These are phyloP conservation scores for Candida sanyaensis DNA, from an alignment of 1,139 yeast species.

Conservation along the genomic window DNA sequence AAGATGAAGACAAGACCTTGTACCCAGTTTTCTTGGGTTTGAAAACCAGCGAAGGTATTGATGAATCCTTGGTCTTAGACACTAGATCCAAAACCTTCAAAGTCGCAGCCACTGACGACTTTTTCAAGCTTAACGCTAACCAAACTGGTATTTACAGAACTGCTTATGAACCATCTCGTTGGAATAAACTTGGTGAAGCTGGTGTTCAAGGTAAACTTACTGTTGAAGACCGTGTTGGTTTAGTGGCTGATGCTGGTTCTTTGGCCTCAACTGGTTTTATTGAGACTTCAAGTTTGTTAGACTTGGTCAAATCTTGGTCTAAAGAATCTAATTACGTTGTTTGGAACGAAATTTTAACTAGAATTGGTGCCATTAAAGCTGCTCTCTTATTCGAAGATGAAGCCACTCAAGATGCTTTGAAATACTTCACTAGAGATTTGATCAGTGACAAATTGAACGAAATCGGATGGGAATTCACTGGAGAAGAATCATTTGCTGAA, in stretches of 20 bases:
- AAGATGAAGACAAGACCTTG: constrained; percentile 58
- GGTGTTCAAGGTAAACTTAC: constrained; percentile 66
- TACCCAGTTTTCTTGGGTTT: constrained; percentile 86
- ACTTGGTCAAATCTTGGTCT: constrained; percentile 68
- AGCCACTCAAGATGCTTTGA: constrained; percentile 55
- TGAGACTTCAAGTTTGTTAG: constrained; percentile 63
- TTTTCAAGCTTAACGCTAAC: constrained; percentile 79
- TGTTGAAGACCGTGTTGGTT: constrained; percentile 83
- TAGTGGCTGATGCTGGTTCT: constrained; percentile 80
- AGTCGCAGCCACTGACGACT: constrained; percentile 48
- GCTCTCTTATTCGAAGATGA: constrained; percentile 76
- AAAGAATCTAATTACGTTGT: constrained; percentile 71
- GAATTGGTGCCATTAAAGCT: constrained; percentile 55
- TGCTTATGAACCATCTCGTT: constrained; percentile 71
- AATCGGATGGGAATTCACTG: constrained; percentile 70
- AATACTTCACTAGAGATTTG: constrained; percentile 59
- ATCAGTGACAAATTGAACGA: constrained; percentile 58
- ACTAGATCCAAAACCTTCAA: constrained; percentile 53
- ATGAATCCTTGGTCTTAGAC: constrained; percentile 60
- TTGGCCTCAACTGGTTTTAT: constrained; percentile 74
- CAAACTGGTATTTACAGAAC: constrained; percentile 86
- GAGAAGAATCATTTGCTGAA: constrained; percentile 64
- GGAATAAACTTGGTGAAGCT: constrained; percentile 72
- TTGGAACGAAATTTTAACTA: constrained; percentile 69
- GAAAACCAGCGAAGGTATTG: constrained; percentile 66